Percentiles rank a stretch among this genome's conserved stretches.
Conservation (phyloP, 2,329 filamentous ascomycete genomes). For the Clonostachys solani region DNA sequence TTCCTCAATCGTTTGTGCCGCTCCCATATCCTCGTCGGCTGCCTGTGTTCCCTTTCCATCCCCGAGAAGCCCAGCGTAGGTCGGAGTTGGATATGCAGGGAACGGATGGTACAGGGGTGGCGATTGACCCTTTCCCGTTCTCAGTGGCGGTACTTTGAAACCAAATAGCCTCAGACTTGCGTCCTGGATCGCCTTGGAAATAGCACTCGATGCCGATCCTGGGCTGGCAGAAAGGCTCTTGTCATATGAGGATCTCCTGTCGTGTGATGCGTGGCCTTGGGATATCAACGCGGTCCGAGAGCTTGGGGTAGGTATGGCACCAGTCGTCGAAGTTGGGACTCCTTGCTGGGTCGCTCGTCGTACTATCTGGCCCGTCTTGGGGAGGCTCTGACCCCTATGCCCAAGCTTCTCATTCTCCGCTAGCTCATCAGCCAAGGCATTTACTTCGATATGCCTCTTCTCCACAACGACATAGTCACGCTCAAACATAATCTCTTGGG, state of each 20-base stretch:
- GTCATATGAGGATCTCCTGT: slow-evolving; percentile 78
- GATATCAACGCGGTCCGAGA: slow-evolving; percentile 71
- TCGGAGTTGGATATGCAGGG: slow-evolving; percentile 73
- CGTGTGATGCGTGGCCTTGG: slow-evolving; percentile 65
- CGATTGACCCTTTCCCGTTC: slow-evolving; percentile 60
- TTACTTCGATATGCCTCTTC: slow-evolving; percentile 92
- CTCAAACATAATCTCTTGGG: slow-evolving; percentile 85
- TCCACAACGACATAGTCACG: slow-evolving; percentile 95
- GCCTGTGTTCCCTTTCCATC: slow-evolving; percentile 54
- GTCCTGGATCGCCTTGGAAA: slow-evolving; percentile 92
- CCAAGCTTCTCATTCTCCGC: slow-evolving; percentile 71
- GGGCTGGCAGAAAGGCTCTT: slow-evolving; percentile 65
- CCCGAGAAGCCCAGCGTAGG: slow-evolving; percentile 59
- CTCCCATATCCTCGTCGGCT: slow-evolving; percentile 72
- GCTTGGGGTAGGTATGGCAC: slow-evolving; percentile 56
- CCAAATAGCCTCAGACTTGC: slow-evolving; percentile 75
- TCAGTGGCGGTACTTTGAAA: slow-evolving; percentile 64
- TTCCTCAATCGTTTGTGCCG: slow-evolving; percentile 82
- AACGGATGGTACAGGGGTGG: slow-evolving; percentile 79
- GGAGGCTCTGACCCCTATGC: slow-evolving; percentile 39
- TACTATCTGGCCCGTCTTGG: slow-evolving; percentile 59
- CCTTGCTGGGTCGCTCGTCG: slow-evolving; percentile 79
- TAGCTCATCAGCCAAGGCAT: slow-evolving; percentile 93
- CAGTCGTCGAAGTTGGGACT: slow-evolving; percentile 61
- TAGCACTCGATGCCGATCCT: slow-evolving; percentile 77